These are phyloP conservation scores for Pythium angustatum DNA, from an alignment of 352 stramenopile genomes.

Conservation along the genomic window DNA sequence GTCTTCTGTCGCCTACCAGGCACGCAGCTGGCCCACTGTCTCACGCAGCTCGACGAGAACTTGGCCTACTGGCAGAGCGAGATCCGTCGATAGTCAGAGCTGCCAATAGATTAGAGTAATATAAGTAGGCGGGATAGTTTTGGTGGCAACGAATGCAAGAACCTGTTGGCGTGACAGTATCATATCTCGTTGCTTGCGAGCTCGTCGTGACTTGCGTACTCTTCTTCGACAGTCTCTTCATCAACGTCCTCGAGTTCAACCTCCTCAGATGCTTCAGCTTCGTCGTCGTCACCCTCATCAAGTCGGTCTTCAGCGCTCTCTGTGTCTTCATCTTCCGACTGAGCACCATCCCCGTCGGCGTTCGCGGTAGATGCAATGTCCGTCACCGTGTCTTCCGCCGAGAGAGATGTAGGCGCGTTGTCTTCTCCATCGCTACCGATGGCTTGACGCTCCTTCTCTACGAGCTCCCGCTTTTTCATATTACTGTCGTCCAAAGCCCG, in stretches of 20 bases:
- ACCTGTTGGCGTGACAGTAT: too few species aligned
- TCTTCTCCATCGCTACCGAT: conserved; percentile 14
- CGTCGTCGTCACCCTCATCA: conserved; percentile 9
- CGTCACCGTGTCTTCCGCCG: background rate
- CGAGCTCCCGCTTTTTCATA: conserved; percentile 12
- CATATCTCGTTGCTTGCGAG: conserved; percentile 7
- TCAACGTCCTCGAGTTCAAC: conserved; percentile 3
- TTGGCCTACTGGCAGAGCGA: conserved; percentile 68
- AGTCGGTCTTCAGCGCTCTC: conserved; percentile 25
- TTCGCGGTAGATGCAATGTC: conserved; percentile 19
- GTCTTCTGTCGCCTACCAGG: conserved; percentile 56
- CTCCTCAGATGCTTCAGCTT: too few species aligned
- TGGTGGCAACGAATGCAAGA: conserved; percentile 8
- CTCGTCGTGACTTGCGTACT: background rate
- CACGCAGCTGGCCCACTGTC: conserved; percentile 56
- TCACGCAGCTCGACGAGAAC: conserved; percentile 69
- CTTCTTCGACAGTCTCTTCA: conserved; percentile 5
- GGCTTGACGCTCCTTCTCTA: background rate
- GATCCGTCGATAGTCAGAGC: conserved; percentile 47
- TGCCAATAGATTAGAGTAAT: too few species aligned
- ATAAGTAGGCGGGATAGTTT: conserved; percentile 11
- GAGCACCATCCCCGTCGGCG: conserved; percentile 17
- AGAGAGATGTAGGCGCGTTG: conserved; percentile 25
- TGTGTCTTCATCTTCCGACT: conserved; percentile 19
- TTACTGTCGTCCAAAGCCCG: conserved; percentile 11